Conservation (phyloP, 768 basidiomycete genomes). For the Kwoniella pini region DNA sequence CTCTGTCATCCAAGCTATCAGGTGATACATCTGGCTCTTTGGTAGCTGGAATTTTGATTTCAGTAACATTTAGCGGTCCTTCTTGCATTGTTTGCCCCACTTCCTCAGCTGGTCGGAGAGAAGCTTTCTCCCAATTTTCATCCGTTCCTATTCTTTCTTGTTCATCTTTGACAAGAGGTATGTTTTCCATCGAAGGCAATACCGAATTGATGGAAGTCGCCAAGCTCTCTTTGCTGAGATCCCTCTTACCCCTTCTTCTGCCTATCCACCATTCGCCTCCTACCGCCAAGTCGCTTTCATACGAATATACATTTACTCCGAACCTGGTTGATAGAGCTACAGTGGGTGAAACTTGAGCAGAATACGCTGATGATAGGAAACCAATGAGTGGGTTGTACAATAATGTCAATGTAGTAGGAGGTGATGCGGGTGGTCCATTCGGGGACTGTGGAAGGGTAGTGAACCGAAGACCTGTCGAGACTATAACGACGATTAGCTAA, state of each 20-base stretch:
- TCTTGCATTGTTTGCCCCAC: conserved; percentile 6
- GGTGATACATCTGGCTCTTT: neutral
- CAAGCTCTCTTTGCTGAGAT: neutral
- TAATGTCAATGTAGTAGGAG: conserved; percentile 91
- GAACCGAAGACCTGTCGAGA: conserved; percentile 92
- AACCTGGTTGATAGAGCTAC: conserved; percentile 81
- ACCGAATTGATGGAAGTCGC: neutral
- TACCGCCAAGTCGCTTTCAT: conserved; percentile 93
- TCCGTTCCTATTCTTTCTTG: conserved; percentile 8
- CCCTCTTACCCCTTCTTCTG: conserved; percentile 55
- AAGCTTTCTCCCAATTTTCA: conserved; percentile 13
- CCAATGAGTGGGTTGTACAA: conserved; percentile 96
- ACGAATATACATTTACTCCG: conserved; percentile 95
- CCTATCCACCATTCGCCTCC: conserved; percentile 97
- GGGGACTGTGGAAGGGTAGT: conserved; percentile 72
- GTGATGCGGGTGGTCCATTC: conserved; percentile 58
- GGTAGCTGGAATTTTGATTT: neutral
- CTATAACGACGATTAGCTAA: conserved; percentile 55
- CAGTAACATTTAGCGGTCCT: conserved; percentile 16
- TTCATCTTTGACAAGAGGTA: neutral
- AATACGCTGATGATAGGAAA: conserved; percentile 86
- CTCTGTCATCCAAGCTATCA: conserved; percentile 38
- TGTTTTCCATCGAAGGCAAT: neutral
- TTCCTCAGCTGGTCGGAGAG: conserved; percentile 9
- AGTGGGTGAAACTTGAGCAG: conserved; percentile 80